phyloP scores from a whole-genome alignment of 2,329 filamentous ascomycete species.

The Zymoseptoria crescenta region DNA sequence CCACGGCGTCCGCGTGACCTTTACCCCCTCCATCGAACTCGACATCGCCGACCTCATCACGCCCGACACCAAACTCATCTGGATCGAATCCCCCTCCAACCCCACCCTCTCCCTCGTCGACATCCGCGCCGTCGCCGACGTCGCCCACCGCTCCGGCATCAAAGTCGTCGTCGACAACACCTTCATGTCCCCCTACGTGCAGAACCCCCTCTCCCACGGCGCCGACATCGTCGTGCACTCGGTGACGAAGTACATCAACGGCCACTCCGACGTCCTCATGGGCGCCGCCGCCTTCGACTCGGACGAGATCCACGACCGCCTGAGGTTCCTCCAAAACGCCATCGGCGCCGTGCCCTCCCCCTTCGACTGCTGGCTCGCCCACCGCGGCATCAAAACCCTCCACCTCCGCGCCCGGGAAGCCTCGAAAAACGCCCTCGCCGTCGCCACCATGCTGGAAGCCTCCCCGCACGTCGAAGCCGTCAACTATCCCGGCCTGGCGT shows the following conservation, averaged over 20 bases:
- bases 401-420: constrained; percentile 87
- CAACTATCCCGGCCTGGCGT: constrained; percentile 88
- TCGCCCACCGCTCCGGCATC: constrained; percentile 81
- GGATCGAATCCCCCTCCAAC: constrained; percentile 95
- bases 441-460: constrained; percentile 68
- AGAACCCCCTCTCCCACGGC: constrained; percentile 90
- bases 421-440: constrained; percentile 66
- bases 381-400: constrained; percentile 92
- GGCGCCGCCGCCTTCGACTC: constrained; percentile 93
- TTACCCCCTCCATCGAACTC: constrained; percentile 84
- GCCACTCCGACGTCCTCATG: constrained; percentile 95
- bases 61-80: constrained; percentile 83
- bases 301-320: constrained; percentile 63
- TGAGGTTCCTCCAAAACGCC: constrained; percentile 92
- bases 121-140: constrained; percentile 73
- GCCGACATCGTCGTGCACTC: constrained; percentile 96
- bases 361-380: constrained; percentile 97
- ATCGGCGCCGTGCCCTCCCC: constrained; percentile 90
- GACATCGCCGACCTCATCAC: constrained; percentile 80
- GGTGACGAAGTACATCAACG: constrained; percentile 99
- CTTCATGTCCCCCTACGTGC: constrained; percentile 91
- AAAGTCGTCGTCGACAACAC: constrained; percentile 99
- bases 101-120: constrained; percentile 89
- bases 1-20: constrained; percentile 89
- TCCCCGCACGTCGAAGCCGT: constrained; percentile 79